Evolutionary conservation across 148 eudicot genomes (phyloP), one percentile per base, ranked within the genome.

Genomic region (Simmondsia chinensis): DNA sequence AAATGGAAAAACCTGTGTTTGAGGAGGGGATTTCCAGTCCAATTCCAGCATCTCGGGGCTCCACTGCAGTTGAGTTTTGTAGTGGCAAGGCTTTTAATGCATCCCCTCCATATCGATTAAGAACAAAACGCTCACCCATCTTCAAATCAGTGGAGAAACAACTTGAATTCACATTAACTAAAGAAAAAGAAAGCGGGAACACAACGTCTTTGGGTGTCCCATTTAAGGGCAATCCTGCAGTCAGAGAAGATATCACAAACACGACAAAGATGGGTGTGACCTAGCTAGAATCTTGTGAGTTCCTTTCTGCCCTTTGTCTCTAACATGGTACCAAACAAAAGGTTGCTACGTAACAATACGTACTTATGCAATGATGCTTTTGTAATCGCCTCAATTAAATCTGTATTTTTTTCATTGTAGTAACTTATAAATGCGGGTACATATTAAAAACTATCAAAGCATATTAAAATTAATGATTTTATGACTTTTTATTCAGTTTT

Each of bases 51-150:
- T 40, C 66, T 60, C 29, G 52, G 46, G 38, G 51, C 33, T 62
- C 48, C 50, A 56, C 18, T 34, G 57, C 51, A 4, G 22, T 35
- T 21, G 76, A 56, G 31, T 54, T 52, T 37, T 69, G 50, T 43
- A 69, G 48, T 60, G 58, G 66, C 20, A 68, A 70, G 61, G 43
- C 74, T 11, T 72, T 66, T 52, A 77, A 77, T 77, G 80, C 82
- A 15, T 88, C 97, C 63, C 97, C 97, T 23, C 83, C 91, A 12
- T 84, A 88, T 50, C 63, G 87, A 45, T 66, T 81, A 38, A 72
- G 82, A 53, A 50, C 80, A 16, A 76, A 80, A 32, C 78, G 97
- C 13, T 73, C 77, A 21, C 63, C 94, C 18, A 13, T 71, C 30
- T 17, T 51, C 39, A 88, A 80, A 54, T 75, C 91, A 31, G 72